phyloP scores from a whole-genome alignment of 768 basidiomycete genomes.

The Rhizopogon roseolus region DNA sequence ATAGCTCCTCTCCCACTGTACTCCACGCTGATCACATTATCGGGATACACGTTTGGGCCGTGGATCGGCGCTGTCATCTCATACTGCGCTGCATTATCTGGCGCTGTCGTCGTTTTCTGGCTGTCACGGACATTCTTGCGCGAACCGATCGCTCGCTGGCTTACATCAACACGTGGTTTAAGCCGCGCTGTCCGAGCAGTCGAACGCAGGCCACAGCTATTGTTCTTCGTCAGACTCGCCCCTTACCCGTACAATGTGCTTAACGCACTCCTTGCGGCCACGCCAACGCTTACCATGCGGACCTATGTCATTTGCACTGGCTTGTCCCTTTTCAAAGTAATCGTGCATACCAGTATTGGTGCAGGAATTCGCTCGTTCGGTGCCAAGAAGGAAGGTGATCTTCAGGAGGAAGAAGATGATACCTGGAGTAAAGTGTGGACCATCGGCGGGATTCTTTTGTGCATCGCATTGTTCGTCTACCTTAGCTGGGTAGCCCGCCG shows the following conservation, averaged over 20 bases:
- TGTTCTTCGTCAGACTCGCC: slow-evolving; percentile 90
- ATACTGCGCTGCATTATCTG: slow-evolving; percentile 79
- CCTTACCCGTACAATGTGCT: slow-evolving; percentile 93
- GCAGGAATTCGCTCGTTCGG: slow-evolving; percentile 79
- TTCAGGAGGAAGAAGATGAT: slow-evolving; percentile 32
- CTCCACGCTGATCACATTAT: slow-evolving; percentile 88
- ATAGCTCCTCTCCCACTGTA: slow-evolving; percentile 87
- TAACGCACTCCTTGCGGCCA: slow-evolving; percentile 89
- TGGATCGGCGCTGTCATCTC: slow-evolving; percentile 83
- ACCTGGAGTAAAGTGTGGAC: slow-evolving; percentile 57
- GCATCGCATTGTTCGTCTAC: slow-evolving; percentile 73
- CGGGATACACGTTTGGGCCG: slow-evolving; percentile 87
- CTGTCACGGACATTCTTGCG: slow-evolving; percentile 73
- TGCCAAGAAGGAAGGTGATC: slow-evolving; percentile 48
- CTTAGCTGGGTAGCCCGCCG: slow-evolving; percentile 75
- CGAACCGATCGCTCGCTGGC: slow-evolving; percentile 65
- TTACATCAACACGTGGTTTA: slow-evolving; percentile 65
- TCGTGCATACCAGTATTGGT: slow-evolving; percentile 87
- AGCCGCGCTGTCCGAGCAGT: slow-evolving; percentile 82
- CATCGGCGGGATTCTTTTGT: slow-evolving; percentile 63
- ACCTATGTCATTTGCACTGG: slow-evolving; percentile 81
- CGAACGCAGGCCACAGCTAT: slow-evolving; percentile 79
- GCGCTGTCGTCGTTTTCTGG: slow-evolving; percentile 80
- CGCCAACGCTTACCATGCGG: slow-evolving; percentile 72
- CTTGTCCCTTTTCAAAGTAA: slow-evolving; percentile 82